Base-by-base conservation (phyloP, 1,284 basidiomycete genomes). In the Porodaedalea pini region DNA sequence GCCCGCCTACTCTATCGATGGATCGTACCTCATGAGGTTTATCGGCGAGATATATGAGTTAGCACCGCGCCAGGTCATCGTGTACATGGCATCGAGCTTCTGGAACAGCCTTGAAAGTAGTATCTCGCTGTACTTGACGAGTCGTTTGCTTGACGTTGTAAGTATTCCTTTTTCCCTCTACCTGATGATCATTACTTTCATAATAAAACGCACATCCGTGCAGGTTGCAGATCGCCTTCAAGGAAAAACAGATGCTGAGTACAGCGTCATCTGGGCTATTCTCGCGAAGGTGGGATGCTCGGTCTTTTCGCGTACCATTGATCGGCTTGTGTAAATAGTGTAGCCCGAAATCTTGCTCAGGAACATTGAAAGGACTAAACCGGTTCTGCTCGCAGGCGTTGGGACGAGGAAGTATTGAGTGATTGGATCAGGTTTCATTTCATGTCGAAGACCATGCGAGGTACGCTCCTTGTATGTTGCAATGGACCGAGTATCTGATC, bases 121-220 rank as follows among this genome's bases (percentile, higher is more conserved):
- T 13, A 4, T 56, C 7, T 49, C 44, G n/a, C 17, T 56, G 19
- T 56, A 56, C 31, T 31, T 49, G 15, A 56, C 44, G n/a, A 56
- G 54, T 27, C 29, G 27, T 23, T n/a, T 56, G 13, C 37, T 56
- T 17, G 54, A 56, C 21, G 44, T 32, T 11, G 54, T 56, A n/a
- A 17, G 54, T 53, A 8, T 11, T 49, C 23, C 2, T n/a, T 31
- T 40, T 21, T 17, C 5, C 3, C 10, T n/a, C n/a, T n/a, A n/a
- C n/a, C n/a, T n/a, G n/a, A n/a, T n/a, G n/a, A n/a, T n/a, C n/a
- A n/a, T n/a, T n/a, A n/a, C n/a, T n/a, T n/a, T n/a, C n/a, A n/a
- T n/a, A n/a, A n/a, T n/a, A n/a, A n/a, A n/a, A n/a, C n/a, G n/a
- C n/a, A n/a, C n/a, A n/a, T n/a, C n/a, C n/a, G n/a, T n/a, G n/a